Evolutionary conservation across 305 asterid species (phyloP).

Genomic region (Fraxinus xanthoxyloides): DNA sequence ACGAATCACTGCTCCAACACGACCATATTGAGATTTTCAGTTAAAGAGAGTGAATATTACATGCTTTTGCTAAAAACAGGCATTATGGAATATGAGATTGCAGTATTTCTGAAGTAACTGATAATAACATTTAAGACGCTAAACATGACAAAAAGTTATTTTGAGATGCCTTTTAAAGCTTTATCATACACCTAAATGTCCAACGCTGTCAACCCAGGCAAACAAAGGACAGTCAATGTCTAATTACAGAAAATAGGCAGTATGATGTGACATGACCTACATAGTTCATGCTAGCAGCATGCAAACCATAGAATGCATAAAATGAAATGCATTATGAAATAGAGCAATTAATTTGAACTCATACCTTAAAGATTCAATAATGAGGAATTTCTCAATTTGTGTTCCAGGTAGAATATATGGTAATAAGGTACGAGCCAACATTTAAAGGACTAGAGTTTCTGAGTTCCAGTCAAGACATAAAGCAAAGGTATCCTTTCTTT

Average conservation of each 20-base stretch:
- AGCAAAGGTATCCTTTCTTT: neutral
- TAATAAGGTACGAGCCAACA: constrained; percentile 1
- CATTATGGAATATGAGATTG: neutral
- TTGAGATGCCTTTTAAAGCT: neutral
- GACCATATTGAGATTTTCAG: neutral
- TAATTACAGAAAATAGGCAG: neutral
- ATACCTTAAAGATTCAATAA: constrained; percentile 11
- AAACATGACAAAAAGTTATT: neutral
- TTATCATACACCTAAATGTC: neutral
- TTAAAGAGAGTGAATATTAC: neutral
- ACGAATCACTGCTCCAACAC: neutral
- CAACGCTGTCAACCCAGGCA: neutral
- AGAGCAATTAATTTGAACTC: neutral
- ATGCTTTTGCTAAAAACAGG: neutral
- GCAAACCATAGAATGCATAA: neutral
- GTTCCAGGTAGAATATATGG: neutral
- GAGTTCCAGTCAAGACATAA: neutral
- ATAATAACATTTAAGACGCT: neutral
- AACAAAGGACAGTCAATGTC: neutral
- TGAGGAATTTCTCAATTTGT: neutral
- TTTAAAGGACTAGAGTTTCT: neutral
- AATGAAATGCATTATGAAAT: neutral
- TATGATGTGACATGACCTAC: neutral
- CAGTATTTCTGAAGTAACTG: neutral
- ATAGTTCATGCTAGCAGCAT: constrained; percentile 3